These are phyloP conservation scores for Zygoascus hellenicus DNA, from an alignment of 1,139 yeast species.

Conservation along the genomic window DNA sequence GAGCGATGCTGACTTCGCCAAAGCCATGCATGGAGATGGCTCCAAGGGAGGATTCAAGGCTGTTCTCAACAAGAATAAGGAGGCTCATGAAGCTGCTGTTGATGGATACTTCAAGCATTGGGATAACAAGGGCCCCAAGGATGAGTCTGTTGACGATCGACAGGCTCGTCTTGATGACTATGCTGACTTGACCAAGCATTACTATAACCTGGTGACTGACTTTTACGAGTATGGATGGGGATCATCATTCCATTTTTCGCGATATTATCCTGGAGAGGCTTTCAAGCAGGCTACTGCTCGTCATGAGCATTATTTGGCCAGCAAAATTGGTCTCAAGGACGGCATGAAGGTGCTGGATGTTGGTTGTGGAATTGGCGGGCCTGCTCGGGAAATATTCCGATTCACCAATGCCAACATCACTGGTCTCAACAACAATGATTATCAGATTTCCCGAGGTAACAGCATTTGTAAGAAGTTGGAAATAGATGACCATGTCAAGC, in stretches of 20 bases:
- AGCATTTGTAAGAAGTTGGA: slow-evolving; percentile 65
- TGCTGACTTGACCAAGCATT: slow-evolving; percentile 87
- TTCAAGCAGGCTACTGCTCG: slow-evolving; percentile 92
- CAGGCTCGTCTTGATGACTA: slow-evolving; percentile 41
- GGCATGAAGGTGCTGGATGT: slow-evolving; percentile 91
- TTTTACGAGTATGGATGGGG: slow-evolving; percentile 99
- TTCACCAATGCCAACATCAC: slow-evolving; percentile 83
- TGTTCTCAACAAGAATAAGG: slow-evolving; percentile 64
- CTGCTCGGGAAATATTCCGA: slow-evolving; percentile 92
- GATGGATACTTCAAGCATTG: slow-evolving; percentile 94
- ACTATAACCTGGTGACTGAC: slow-evolving; percentile 94
- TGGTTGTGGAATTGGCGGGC: slow-evolving; percentile 99
- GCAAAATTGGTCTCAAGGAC: slow-evolving; percentile 72
- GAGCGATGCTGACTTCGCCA: slow-evolving; percentile 54
- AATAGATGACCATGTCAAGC: slow-evolving; percentile 66
- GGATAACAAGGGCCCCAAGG: slow-evolving; percentile 51
- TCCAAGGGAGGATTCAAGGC: slow-evolving; percentile 70
- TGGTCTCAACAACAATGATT: slow-evolving; percentile 95
- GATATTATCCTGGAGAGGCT: slow-evolving; percentile 90
- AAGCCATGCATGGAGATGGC: slow-evolving; percentile 77
- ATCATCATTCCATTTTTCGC: slow-evolving; percentile 94
- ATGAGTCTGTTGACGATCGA: slow-evolving; percentile 65
- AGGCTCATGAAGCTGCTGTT: slow-evolving; percentile 78
- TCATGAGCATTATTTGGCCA: slow-evolving; percentile 94
- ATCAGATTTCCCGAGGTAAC: slow-evolving; percentile 86